Base-by-base conservation (phyloP, 2,329 filamentous ascomycete genomes). In the Fusarium virguliforme region DNA sequence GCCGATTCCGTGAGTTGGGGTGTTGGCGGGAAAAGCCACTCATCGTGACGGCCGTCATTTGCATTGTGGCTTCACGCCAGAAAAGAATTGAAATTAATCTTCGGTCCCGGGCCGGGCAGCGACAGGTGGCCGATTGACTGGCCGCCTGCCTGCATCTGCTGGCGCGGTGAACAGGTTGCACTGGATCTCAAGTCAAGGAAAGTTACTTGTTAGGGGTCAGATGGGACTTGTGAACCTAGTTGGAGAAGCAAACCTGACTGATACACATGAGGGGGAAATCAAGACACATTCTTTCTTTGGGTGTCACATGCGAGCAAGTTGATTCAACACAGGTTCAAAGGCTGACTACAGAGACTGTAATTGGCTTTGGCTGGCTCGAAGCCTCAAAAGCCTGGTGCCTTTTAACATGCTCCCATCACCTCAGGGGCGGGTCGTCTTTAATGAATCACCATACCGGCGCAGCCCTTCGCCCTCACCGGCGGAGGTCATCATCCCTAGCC, bases 361-460 rank as follows among this genome's bases (percentile, higher is more conserved):
- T 67, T 71, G 57, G 54, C 55, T 59, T 53, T 38, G 43, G 43
- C 43, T 50, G 63, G 26, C 32, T 26, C 28, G 55, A 67, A 72
- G 30, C 65, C 55, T 70, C 35, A 51, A 56, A 59, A 67, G 70
- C 69, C 40, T 18, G 18, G 67, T 72, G 69, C 24, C 61, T 40
- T 43, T 18, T 18, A 18, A 18, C 28, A 59, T 65, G 43, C 70
- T 72, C 70, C 70, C 70, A 72, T 68, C 34, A 59, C 56, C 64
- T 46, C n/a, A 71, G 58, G 38, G 58, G 60, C 34, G 53, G 48
- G 40, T 62, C 60, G 67, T 50, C 69, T 67, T 65, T 50, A 66
- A 71, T 71, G 70, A 71, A 73, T 73, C 70, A 73, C 58, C 70
- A 73, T 71, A 24, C 70, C 70, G 43, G 56, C 35, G 34, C 51